A percentile compares a stretch with the other conserved stretches of the same genome.
Evolutionary conservation across 345 rosid species (phyloP).

Genomic region (Gossypium turneri): DNA sequence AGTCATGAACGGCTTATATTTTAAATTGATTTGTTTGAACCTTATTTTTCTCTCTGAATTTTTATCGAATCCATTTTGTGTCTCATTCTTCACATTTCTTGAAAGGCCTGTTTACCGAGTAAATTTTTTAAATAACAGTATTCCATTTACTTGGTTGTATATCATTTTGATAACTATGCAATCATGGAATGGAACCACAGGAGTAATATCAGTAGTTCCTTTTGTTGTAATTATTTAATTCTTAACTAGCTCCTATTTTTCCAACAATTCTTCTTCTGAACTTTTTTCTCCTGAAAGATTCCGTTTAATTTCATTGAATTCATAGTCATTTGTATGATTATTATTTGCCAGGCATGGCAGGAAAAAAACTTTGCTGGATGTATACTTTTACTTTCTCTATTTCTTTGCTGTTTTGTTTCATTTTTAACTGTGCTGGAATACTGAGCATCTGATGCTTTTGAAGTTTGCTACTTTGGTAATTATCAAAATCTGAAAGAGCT

Average conservation of each 20-base stretch:
- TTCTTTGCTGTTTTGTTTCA: no score
- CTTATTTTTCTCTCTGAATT: not conserved
- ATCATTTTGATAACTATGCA: not conserved
- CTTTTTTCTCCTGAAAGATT: not conserved
- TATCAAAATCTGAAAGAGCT: not conserved
- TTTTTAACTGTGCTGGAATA: not conserved
- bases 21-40: not conserved
- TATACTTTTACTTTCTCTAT: no score
- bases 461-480: not conserved
- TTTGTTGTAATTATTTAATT: not conserved
- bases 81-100: not conserved
- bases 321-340: not conserved
- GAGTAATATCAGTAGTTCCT: not conserved
- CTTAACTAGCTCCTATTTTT: not conserved
- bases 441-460: not conserved
- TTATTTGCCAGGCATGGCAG: not conserved
- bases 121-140: not conserved
- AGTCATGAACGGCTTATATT: not conserved
- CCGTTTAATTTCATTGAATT: not conserved
- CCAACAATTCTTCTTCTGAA: not conserved
- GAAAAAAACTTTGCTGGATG: no score
- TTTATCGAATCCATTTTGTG: not conserved
- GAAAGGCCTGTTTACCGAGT: not conserved
- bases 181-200: not conserved
- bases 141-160: not conserved